A percentile compares a stretch with the other conserved stretches of the same genome.
phyloP scores from a whole-genome alignment of 2,329 filamentous ascomycete genomes.

The Talaromyces verruculosus region DNA sequence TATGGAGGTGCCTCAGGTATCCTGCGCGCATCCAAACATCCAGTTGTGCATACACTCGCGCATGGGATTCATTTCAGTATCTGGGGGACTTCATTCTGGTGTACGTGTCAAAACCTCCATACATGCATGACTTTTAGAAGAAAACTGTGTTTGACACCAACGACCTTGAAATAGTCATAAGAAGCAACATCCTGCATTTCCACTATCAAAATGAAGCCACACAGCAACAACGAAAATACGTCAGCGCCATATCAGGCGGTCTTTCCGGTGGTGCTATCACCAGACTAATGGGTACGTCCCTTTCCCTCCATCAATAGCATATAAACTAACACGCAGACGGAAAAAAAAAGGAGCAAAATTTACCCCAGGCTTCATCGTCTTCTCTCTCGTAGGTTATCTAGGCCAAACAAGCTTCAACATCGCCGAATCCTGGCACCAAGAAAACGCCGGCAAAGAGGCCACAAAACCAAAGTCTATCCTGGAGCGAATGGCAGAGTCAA shows the following conservation, averaged over 20 bases:
- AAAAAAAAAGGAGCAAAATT: constrained; percentile 50
- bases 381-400: constrained; percentile 56
- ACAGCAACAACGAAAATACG: constrained; percentile 61
- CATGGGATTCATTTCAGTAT: constrained; percentile 79
- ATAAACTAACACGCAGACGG: neutral
- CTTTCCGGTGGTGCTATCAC: constrained; percentile 62
- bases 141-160: no score
- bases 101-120: constrained; percentile 45
- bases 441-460: constrained; percentile 32
- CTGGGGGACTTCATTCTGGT: constrained; percentile 74
- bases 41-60: constrained; percentile 67
- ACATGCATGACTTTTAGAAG: no score
- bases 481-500: constrained; percentile 58
- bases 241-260: constrained; percentile 69
- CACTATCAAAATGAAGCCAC: constrained; percentile 55
- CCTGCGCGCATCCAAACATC: constrained; percentile 62
- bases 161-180: constrained; percentile 29
- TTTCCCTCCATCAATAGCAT: neutral
- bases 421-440: constrained; percentile 49
- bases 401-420: constrained; percentile 59
- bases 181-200: constrained; percentile 48
- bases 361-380: constrained; percentile 60
- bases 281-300: constrained; percentile 52
- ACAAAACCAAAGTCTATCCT: constrained; percentile 43
- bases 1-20: constrained; percentile 71